Percentiles rank a stretch among this genome's conserved stretches.
Evolutionary conservation across 495 filamentous ascomycete species (phyloP).

Genomic region (Cercophora newfieldiana): DNA sequence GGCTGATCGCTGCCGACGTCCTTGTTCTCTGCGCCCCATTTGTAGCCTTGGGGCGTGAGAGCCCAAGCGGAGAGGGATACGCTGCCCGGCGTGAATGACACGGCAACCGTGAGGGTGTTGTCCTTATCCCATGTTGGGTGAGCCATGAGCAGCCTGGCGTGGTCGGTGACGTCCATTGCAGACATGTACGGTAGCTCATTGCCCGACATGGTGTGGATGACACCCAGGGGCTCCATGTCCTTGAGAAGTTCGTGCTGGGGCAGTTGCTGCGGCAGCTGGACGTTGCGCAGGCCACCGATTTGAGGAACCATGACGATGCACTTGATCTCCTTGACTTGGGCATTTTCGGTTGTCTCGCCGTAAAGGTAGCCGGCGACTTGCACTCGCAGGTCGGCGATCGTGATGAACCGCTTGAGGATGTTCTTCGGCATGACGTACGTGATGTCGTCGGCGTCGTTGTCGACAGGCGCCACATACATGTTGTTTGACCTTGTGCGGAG

Average conservation of each 20-base stretch:
- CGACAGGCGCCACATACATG: conserved; percentile 95
- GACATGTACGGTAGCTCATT: conserved; percentile 97
- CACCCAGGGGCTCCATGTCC: conserved; percentile 84
- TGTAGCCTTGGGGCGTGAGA: conserved; percentile 87
- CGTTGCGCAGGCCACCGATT: conserved; percentile 88
- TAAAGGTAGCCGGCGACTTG: conserved; percentile 97
- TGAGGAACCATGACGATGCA: conserved; percentile 98
- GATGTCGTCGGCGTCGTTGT: conserved; percentile 76
- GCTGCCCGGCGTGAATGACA: conserved; percentile 97
- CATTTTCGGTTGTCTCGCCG: conserved; percentile 88
- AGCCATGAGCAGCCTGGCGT: conserved; percentile 80
- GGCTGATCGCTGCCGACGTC: conserved; percentile 89
- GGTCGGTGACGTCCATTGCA: conserved; percentile 88
- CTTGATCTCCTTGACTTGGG: conserved; percentile 93
- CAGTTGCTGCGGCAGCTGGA: conserved; percentile 87
- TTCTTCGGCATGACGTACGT: conserved; percentile 99
- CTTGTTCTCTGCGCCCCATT: conserved; percentile 97
- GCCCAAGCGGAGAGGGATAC: conserved; percentile 93
- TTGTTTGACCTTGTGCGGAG: conserved; percentile 94
- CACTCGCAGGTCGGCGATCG: conserved; percentile 92
- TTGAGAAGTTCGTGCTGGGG: conserved; percentile 92
- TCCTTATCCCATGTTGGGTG: conserved; percentile 91
- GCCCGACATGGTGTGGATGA: conserved; percentile 93
- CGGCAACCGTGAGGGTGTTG: conserved; percentile 86
- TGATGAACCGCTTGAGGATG: conserved; percentile 97